Conservation (phyloP, 805 yeast species). For the Teunomyces tritomae region DNA sequence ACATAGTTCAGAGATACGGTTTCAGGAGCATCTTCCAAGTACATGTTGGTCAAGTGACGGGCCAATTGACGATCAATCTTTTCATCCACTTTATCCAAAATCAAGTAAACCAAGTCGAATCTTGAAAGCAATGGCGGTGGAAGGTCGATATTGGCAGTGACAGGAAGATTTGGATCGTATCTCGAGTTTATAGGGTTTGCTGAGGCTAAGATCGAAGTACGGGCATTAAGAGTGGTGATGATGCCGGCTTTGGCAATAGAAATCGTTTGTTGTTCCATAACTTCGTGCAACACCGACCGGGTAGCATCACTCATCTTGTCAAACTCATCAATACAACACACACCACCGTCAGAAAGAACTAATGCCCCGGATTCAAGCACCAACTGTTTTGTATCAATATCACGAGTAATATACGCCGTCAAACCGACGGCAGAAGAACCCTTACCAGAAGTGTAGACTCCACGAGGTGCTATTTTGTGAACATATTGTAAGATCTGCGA, state of each 20-base stretch:
- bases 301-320: slow-evolving; percentile 97
- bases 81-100: slow-evolving; percentile 91
- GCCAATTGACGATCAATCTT: slow-evolving; percentile 82
- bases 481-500: slow-evolving; percentile 93
- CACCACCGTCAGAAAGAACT: slow-evolving; percentile 95
- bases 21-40: slow-evolving; percentile 81
- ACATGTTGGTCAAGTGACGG: slow-evolving; percentile 84
- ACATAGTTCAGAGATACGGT: slow-evolving; percentile 66
- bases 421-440: slow-evolving; percentile 99
- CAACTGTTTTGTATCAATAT: slow-evolving; percentile 86
- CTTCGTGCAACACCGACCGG: slow-evolving; percentile 93
- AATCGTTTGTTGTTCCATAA: slow-evolving; percentile 98
- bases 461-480: slow-evolving; percentile 96
- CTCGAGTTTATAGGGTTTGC: slow-evolving; percentile 97
- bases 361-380: slow-evolving; percentile 96
- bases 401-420: slow-evolving; percentile 95
- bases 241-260: slow-evolving; percentile 98
- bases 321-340: slow-evolving; percentile 97
- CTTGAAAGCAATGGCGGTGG: slow-evolving; percentile 96
- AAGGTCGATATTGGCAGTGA: slow-evolving; percentile 89
- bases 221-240: slow-evolving; percentile 92
- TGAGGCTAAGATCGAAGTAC: slow-evolving; percentile 93
- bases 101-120: slow-evolving; percentile 89
- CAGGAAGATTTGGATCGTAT: slow-evolving; percentile 92
- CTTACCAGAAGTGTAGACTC: slow-evolving; percentile 96